These are phyloP conservation scores for Geotrichum cucujoidarum DNA, from an alignment of 1,139 yeast species.

Conservation along the genomic window DNA sequence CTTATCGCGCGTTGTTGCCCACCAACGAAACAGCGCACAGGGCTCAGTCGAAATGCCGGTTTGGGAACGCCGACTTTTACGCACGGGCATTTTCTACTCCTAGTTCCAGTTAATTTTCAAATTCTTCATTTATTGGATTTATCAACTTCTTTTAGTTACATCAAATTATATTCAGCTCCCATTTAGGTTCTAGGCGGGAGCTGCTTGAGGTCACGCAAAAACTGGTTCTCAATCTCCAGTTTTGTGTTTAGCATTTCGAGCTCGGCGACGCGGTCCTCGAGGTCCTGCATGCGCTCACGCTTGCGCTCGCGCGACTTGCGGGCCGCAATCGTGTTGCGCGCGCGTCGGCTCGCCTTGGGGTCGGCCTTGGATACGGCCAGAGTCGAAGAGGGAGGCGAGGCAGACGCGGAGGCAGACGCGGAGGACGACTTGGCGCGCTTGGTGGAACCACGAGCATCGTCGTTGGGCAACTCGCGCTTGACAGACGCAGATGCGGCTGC, in stretches of 20 bases:
- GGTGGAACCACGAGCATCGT: neutral
- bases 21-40: no score
- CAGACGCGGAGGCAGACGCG: neutral
- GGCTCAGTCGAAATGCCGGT: no score
- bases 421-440: neutral
- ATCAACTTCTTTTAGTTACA: no score
- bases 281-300: conserved; percentile 77
- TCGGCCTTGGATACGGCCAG: conserved; percentile 37
- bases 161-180: no score
- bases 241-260: conserved; percentile 34
- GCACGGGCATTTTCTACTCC: no score
- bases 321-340: conserved; percentile 95
- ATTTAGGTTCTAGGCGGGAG: conserved; percentile 10
- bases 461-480: neutral
- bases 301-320: conserved; percentile 92
- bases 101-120: no score
- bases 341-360: conserved; percentile 72
- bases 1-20: no score
- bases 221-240: conserved; percentile 19
- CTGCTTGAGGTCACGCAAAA: conserved; percentile 8
- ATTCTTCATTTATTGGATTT: no score
- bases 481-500: neutral
- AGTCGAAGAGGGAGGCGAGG: neutral
- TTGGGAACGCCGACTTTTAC: no score
- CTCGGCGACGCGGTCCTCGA: conserved; percentile 70